Evolutionary conservation across 495 filamentous ascomycete genomes (phyloP).

Genomic region (Xylaria nigripes): DNA sequence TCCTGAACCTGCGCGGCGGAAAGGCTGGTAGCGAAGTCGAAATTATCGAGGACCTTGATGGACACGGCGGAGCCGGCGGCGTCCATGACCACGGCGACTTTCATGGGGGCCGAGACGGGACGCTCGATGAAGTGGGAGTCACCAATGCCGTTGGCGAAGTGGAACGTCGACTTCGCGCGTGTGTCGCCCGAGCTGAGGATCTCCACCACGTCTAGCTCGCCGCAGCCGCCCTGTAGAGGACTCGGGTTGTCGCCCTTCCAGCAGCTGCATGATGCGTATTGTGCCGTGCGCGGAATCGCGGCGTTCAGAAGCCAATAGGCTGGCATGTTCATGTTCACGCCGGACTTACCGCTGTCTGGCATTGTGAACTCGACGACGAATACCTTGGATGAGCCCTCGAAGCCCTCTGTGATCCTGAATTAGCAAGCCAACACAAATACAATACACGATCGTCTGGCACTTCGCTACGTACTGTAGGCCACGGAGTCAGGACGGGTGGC

Average conservation of each 20-base stretch:
- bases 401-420: constrained; percentile 49
- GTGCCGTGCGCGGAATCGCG: constrained; percentile 54
- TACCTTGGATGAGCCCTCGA: constrained; percentile 50
- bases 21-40: constrained; percentile 26
- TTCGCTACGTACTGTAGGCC: constrained; percentile 54
- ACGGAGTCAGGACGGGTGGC: constrained; percentile 49
- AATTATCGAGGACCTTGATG: constrained; percentile 30
- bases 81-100: constrained; percentile 53
- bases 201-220: constrained; percentile 67
- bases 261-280: constrained; percentile 61
- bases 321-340: constrained; percentile 49
- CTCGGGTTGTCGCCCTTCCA: constrained; percentile 41
- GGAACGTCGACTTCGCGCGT: constrained; percentile 51
- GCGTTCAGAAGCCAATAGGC: constrained; percentile 66
- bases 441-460: too few relatives aligned
- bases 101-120: constrained; percentile 45
- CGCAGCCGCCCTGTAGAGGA: constrained; percentile 44
- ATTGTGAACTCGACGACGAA: constrained; percentile 64
- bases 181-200: constrained; percentile 44
- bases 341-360: constrained; percentile 43
- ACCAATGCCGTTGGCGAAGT: constrained; percentile 48
- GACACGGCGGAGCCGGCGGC: constrained; percentile 19
- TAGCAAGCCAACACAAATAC: background rate
- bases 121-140: constrained; percentile 57
- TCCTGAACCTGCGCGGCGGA: constrained; percentile 25